These are phyloP conservation scores for Stagonosporopsis vannaccii DNA, from an alignment of 2,329 filamentous ascomycete species.

Conservation along the genomic window DNA sequence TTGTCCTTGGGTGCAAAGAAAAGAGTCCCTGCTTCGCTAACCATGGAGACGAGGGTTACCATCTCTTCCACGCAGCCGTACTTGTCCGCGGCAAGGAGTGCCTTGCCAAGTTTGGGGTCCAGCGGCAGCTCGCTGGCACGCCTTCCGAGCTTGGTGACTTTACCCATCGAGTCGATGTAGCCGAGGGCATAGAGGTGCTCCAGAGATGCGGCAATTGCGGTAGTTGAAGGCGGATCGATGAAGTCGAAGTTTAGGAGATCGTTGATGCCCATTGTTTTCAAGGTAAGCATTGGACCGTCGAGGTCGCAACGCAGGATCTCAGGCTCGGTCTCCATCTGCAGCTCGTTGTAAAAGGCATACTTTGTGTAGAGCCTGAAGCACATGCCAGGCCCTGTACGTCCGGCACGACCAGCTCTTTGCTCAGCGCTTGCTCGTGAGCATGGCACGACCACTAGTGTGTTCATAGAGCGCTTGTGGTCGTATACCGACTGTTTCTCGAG, in stretches of 20 bases:
- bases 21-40: constrained; percentile 84
- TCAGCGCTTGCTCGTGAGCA: constrained; percentile 92
- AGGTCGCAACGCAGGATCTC: constrained; percentile 94
- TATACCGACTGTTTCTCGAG: constrained; percentile 96
- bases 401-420: constrained; percentile 90
- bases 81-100: constrained; percentile 85
- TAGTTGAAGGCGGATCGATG: constrained; percentile 89
- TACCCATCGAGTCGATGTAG: constrained; percentile 85
- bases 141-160: constrained; percentile 87
- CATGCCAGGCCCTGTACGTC: constrained; percentile 89
- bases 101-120: constrained; percentile 89
- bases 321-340: constrained; percentile 89
- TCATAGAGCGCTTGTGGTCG: constrained; percentile 91
- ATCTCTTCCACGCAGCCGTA: constrained; percentile 95
- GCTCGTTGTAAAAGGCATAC: constrained; percentile 92
- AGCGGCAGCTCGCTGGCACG: constrained; percentile 97
- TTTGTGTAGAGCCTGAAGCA: constrained; percentile 94
- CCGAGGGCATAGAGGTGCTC: constrained; percentile 93
- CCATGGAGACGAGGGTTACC: constrained; percentile 91
- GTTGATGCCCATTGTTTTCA: constrained; percentile 91
- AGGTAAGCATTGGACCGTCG: constrained; percentile 79
- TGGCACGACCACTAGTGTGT: constrained; percentile 86
- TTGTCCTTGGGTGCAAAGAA: constrained; percentile 98
- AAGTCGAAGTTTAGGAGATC: constrained; percentile 95
- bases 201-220: constrained; percentile 85